A percentile compares a stretch with the other conserved stretches of the same genome.
These are phyloP conservation scores for Rosa persica DNA, from an alignment of 306 rosid genomes.

Conservation along the genomic window DNA sequence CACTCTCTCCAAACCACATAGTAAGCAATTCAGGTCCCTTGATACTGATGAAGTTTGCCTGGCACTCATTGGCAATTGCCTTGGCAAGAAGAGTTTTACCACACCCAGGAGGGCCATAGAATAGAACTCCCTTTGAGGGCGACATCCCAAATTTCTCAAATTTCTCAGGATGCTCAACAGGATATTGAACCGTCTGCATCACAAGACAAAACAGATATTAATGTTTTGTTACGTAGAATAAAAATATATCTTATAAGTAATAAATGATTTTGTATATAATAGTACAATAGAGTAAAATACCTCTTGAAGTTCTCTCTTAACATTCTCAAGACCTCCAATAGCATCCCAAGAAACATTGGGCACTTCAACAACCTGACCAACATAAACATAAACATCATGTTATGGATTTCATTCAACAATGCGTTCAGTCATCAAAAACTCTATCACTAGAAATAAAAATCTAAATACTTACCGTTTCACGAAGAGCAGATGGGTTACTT, in stretches of 20 bases:
- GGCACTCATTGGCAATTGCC: slow-evolving; percentile 98
- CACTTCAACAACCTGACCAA: slow-evolving; percentile 86
- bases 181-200: slow-evolving; percentile 95
- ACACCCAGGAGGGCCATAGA: slow-evolving; percentile 99
- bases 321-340: slow-evolving; percentile 98
- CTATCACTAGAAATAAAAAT: slow-evolving; percentile 1
- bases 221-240: not conserved
- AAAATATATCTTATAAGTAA: slow-evolving; percentile 4
- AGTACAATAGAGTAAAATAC: slow-evolving; percentile 37
- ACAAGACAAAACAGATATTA: slow-evolving; percentile 11
- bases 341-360: slow-evolving; percentile 94
- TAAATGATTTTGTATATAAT: not conserved
- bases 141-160: slow-evolving; percentile 99
- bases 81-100: slow-evolving; percentile 97
- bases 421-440: not conserved
- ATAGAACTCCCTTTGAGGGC: slow-evolving; percentile 97
- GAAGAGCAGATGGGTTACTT: slow-evolving; percentile 96
- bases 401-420: slow-evolving; percentile 17
- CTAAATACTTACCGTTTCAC: slow-evolving; percentile 74
- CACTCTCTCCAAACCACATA: slow-evolving; percentile 99
- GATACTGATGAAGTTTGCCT: slow-evolving; percentile 94
- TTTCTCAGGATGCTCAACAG: slow-evolving; percentile 98
- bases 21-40: slow-evolving; percentile 99
- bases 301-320: slow-evolving; percentile 99
- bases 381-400: slow-evolving; percentile 22